A percentile compares a stretch with the other conserved stretches of the same genome.
These are phyloP conservation scores for Luvunga scandens DNA, from an alignment of 345 rosid species.

Conservation along the genomic window DNA sequence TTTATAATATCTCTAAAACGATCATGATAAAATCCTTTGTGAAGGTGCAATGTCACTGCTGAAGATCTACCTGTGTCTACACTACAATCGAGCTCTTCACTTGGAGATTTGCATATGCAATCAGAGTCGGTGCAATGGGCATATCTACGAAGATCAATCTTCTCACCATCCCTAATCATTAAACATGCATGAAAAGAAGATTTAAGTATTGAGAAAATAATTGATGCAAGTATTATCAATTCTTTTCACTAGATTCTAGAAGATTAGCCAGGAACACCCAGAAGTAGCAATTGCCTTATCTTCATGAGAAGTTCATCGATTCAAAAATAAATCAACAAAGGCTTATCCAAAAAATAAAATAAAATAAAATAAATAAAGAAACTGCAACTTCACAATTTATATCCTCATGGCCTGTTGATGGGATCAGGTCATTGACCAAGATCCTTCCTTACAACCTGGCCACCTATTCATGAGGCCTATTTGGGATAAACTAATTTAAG, in stretches of 20 bases:
- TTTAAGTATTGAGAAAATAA: slow-evolving; percentile 4
- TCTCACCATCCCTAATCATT: slow-evolving; percentile 62
- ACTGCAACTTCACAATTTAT: background rate
- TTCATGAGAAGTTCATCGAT: background rate
- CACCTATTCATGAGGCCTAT: background rate
- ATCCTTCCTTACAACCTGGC: background rate
- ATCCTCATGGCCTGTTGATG: background rate
- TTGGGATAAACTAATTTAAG: background rate
- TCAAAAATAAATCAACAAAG: background rate
- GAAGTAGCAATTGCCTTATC: background rate
- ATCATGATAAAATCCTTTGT: slow-evolving; percentile 77
- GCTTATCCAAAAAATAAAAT: background rate
- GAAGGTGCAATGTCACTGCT: slow-evolving; percentile 51
- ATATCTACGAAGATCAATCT: slow-evolving; percentile 39
- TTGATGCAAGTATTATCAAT: background rate
- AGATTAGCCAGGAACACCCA: background rate
- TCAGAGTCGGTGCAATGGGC: slow-evolving; percentile 51
- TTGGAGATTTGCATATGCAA: slow-evolving; percentile 58
- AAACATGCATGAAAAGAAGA: slow-evolving; percentile 3
- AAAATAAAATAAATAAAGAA: background rate
- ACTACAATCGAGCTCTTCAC: slow-evolving; percentile 9
- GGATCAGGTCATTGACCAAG: background rate
- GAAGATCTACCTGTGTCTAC: slow-evolving; percentile 25
- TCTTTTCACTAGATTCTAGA: background rate
- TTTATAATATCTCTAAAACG: slow-evolving; percentile 53